These are phyloP conservation scores for Penicillium coprophilum DNA, from an alignment of 495 filamentous ascomycete species.

Conservation along the genomic window DNA sequence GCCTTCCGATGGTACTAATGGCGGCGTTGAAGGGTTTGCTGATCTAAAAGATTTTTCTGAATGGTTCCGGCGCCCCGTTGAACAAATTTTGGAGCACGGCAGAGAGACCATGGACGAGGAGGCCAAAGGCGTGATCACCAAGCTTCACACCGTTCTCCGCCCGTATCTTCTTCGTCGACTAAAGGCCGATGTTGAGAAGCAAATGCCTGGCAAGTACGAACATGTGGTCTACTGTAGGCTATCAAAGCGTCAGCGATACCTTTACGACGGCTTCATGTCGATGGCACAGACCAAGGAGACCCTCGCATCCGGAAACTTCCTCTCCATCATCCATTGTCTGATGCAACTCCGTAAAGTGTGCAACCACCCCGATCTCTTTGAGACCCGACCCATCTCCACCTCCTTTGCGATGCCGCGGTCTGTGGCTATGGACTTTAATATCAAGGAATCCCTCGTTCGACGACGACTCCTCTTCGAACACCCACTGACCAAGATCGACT, in stretches of 20 bases:
- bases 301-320: conserved; percentile 90
- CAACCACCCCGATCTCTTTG: conserved; percentile 97
- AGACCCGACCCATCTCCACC: conserved; percentile 96
- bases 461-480: conserved; percentile 63
- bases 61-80: conserved; percentile 89
- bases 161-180: conserved; percentile 90
- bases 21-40: conserved; percentile 80
- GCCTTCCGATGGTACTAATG: conserved; percentile 72
- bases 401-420: conserved; percentile 92
- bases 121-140: conserved; percentile 79
- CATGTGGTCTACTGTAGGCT: conserved; percentile 93
- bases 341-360: conserved; percentile 98
- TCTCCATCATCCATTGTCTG: conserved; percentile 96
- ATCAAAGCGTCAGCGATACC: conserved; percentile 88
- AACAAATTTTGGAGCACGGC: conserved; percentile 93
- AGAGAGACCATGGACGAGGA: conserved; percentile 91
- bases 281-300: conserved; percentile 85
- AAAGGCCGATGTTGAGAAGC: conserved; percentile 98
- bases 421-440: conserved; percentile 72
- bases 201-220: conserved; percentile 98
- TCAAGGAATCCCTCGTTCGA: conserved; percentile 71
- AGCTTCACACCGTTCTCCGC: conserved; percentile 89
- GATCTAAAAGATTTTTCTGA: conserved; percentile 89
- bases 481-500: conserved; percentile 63
- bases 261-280: conserved; percentile 98